Conservation (phyloP, 2,329 filamentous ascomycete species). For the Alternaria novae-zelandiae region DNA sequence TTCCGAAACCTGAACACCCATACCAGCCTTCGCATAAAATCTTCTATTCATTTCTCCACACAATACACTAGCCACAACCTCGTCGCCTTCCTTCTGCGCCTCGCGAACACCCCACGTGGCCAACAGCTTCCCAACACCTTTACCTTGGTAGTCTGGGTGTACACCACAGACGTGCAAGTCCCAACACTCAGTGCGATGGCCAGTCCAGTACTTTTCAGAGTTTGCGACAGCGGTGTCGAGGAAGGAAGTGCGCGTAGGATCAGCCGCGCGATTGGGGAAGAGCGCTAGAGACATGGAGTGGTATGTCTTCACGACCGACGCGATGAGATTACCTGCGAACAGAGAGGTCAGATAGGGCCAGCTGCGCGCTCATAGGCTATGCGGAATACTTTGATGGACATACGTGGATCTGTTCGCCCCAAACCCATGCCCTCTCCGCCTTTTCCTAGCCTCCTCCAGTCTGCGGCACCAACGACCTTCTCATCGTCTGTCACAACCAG, state of each 20-base stretch:
- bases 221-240: conserved; percentile 27
- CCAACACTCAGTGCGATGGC: conserved; percentile 34
- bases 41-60: conserved; percentile 40
- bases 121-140: conserved; percentile 47
- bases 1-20: conserved; percentile 21
- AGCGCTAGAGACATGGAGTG: conserved; percentile 5
- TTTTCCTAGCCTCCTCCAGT: conserved; percentile 36
- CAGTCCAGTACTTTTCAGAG: conserved; percentile 33
- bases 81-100: conserved; percentile 38
- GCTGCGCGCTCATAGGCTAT: not conserved
- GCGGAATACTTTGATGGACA: conserved; percentile 1
- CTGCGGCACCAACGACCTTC: conserved; percentile 32
- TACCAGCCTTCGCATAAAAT: conserved; percentile 32
- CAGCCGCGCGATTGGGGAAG: conserved; percentile 38
- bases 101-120: conserved; percentile 48
- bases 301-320: conserved; percentile 14
- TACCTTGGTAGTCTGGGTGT: conserved; percentile 44
- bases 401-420: conserved; percentile 27
- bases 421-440: conserved; percentile 25
- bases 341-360: not conserved
- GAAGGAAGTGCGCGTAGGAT: conserved; percentile 25
- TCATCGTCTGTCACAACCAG: conserved; percentile 22
- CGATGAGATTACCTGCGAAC: conserved; percentile 28
- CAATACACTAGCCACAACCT: conserved; percentile 31
- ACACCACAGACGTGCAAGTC: conserved; percentile 40